A percentile compares a stretch with the other conserved stretches of the same genome.
Evolutionary conservation across 768 basidiomycete species (phyloP).

Genomic region (Tylopilus sp.): DNA sequence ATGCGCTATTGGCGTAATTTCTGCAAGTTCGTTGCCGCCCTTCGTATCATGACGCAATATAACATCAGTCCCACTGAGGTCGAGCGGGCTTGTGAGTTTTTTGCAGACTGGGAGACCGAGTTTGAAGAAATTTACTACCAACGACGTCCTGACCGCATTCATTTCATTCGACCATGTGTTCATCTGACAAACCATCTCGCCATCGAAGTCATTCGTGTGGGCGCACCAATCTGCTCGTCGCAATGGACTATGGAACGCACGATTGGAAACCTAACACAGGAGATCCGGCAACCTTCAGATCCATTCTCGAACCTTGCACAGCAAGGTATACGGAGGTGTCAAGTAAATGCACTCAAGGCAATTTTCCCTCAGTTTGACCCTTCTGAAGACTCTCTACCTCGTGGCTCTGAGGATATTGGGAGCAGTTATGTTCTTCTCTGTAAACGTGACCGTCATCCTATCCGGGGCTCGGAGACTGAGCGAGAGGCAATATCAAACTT

Average conservation of each 20-base stretch:
- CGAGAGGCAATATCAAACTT: background rate
- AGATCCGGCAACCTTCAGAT: background rate
- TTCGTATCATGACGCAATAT: background rate
- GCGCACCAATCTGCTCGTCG: background rate
- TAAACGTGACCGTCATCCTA: background rate
- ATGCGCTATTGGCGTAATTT: background rate
- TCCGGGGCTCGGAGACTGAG: background rate
- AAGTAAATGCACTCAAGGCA: background rate
- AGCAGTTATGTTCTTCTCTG: background rate
- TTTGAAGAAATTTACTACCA: background rate
- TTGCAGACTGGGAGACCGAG: background rate
- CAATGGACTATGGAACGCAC: slow-evolving; percentile 6
- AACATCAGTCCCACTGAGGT: background rate
- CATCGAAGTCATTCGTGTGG: background rate
- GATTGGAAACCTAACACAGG: background rate
- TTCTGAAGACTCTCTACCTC: background rate
- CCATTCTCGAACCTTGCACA: background rate
- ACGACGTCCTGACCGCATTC: background rate
- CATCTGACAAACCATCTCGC: background rate
- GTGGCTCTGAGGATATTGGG: background rate
- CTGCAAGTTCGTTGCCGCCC: background rate
- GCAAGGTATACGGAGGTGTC: background rate
- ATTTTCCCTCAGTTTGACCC: background rate
- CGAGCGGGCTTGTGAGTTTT: background rate
- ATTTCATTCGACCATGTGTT: background rate